phyloP scores from a whole-genome alignment of 1,284 basidiomycete genomes.

The Boletus subluridellus region DNA sequence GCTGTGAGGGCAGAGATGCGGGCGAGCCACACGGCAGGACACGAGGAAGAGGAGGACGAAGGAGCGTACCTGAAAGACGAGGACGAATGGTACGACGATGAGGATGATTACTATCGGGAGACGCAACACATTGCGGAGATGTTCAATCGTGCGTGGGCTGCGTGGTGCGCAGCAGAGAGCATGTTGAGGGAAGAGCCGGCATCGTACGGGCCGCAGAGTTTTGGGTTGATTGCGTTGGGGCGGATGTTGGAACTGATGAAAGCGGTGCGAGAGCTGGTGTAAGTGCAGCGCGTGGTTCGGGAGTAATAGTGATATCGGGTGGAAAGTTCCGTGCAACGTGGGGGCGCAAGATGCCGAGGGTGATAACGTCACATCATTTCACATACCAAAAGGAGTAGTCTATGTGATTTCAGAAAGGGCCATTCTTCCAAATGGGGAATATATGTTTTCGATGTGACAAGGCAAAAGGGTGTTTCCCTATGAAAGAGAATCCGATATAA shows the following conservation, averaged over 20 bases:
- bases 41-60: constrained; percentile 27
- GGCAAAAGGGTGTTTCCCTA: constrained; percentile 16
- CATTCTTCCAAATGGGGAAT: constrained; percentile 9
- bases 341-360: constrained; percentile 19
- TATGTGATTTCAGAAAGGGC: constrained; percentile 33
- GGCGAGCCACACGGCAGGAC: neutral
- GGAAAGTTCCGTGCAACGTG: constrained; percentile 20
- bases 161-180: constrained; percentile 37
- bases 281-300: neutral
- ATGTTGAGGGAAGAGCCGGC: constrained; percentile 23
- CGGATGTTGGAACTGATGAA: constrained; percentile 39
- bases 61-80: constrained; percentile 13
- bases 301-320: neutral
- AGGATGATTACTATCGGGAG: constrained; percentile 29
- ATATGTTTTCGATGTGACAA: constrained; percentile 24
- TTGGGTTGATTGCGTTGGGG: constrained; percentile 42
- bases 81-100: constrained; percentile 19
- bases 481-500: constrained; percentile 24
- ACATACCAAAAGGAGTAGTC: constrained; percentile 9
- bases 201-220: constrained; percentile 40
- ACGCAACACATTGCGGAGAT: constrained; percentile 24
- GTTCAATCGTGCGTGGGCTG: constrained; percentile 39
- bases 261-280: constrained; percentile 14
- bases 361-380: constrained; percentile 8
- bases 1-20: constrained; percentile 36